Base-by-base conservation (phyloP, 2,329 filamentous ascomycete species). In the Periconia digitata region DNA sequence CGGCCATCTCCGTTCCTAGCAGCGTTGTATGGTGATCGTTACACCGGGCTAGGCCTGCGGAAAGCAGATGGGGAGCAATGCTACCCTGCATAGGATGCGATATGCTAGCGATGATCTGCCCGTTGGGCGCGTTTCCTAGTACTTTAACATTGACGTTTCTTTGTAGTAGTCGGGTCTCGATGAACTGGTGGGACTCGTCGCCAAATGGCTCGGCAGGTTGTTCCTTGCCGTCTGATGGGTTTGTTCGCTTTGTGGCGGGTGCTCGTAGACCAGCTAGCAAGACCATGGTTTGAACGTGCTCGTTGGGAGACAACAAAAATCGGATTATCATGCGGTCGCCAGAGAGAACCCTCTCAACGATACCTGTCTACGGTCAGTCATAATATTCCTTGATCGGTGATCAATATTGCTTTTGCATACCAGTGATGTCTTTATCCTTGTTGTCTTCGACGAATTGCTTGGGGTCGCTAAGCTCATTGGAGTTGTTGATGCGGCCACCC, bases 21-120 rank as follows among this genome's bases (percentile, higher is more conserved):
- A 96, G 80, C 34, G 91, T 95, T 1, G 92, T 95, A 76, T 99
- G 94, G 74, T 94, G 92, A 72, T 99, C 94, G 56, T 92, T 91
- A 77, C 92, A 97, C 64, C 90, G 84, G 35, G 92, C 94, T 47
- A 97, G 79, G 61, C 94, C 94, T 44, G 91, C 89, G 62, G 92
- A 85, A 38, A 99, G 84, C 37, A 99, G 74, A 72, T 95, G 95
- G 57, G 89, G 90, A 54, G 92, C 90, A 70, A 99, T 95, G 73
- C 91, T 96, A 54, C 94, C 94, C 51, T 86, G 84, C 20, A 74
- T 66, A 22, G 92, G 92, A 74, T 99, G 94, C 56, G 92, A 80
- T 37, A 99, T 81, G 42, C 85, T 85, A 47, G 89, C 94, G 46
- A 99, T 85, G n/a, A 99, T 81, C 66, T 96, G 89, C 50, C 89